Evolutionary conservation across 768 basidiomycete genomes (phyloP).

Genomic region (Agaricus sinodeliciosus): DNA sequence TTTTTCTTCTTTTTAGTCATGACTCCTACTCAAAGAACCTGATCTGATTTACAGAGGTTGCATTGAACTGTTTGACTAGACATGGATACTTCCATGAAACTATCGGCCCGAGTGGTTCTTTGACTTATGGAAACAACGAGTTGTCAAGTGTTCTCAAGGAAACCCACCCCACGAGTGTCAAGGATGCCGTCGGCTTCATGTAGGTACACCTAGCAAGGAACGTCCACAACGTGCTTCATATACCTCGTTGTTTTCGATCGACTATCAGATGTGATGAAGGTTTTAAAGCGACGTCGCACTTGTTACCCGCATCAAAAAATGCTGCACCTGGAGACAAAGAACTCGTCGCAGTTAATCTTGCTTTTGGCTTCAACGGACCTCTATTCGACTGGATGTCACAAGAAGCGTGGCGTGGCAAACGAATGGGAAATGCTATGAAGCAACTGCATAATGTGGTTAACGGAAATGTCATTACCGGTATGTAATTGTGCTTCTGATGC

Average conservation of each 20-base stretch:
- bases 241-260: not conserved
- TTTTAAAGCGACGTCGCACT: slow-evolving; percentile 3
- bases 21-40: too few relatives aligned
- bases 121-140: not conserved
- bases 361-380: not conserved
- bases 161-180: not conserved
- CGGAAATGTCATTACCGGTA: not conserved
- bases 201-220: not conserved
- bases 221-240: too few relatives aligned
- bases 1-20: too few relatives aligned
- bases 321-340: not conserved
- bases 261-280: slow-evolving; percentile 4
- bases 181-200: slow-evolving; percentile 6
- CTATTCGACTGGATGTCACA: slow-evolving; percentile 6
- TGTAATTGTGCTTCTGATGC: not conserved
- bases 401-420: slow-evolving; percentile 4
- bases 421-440: slow-evolving; percentile 5
- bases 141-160: not conserved
- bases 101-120: too few relatives aligned
- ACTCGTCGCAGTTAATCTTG: not conserved
- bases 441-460: slow-evolving; percentile 6
- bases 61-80: not conserved
- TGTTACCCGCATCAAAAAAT: slow-evolving; percentile 1
- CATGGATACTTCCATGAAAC: slow-evolving; percentile 4
- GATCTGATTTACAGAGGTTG: not conserved